Evolutionary conservation across 108 stramenopile genomes (phyloP).

Genomic region (Skeletonema grethae): DNA sequence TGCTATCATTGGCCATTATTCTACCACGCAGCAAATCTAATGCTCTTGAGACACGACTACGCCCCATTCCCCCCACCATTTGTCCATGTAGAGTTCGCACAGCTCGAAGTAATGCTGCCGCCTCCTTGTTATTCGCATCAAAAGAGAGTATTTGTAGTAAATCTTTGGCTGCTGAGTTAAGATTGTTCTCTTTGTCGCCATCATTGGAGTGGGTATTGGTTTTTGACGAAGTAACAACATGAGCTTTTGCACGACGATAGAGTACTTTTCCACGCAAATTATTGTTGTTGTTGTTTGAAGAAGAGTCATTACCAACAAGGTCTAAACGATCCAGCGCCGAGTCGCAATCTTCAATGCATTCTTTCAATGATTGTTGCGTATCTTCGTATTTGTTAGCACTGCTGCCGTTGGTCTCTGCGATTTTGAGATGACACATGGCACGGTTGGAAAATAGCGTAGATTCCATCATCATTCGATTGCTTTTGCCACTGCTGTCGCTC

Average conservation of each 20-base stretch:
- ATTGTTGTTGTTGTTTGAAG: constrained; percentile 21
- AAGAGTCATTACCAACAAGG: constrained; percentile 2
- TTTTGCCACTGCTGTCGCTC: neutral
- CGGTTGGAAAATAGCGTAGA: constrained; percentile 74
- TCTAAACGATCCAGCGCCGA: constrained; percentile 55
- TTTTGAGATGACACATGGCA: constrained; percentile 75
- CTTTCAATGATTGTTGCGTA: constrained; percentile 30
- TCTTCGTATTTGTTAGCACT: neutral
- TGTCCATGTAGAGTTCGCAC: constrained; percentile 61
- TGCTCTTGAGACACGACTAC: constrained; percentile 40
- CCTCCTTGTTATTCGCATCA: constrained; percentile 73
- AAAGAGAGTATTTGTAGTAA: constrained; percentile 61
- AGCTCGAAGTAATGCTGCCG: constrained; percentile 55
- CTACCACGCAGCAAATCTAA: constrained; percentile 34
- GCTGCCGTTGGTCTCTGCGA: neutral
- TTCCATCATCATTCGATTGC: constrained; percentile 8
- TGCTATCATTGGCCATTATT: neutral
- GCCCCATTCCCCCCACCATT: constrained; percentile 35
- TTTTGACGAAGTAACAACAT: constrained; percentile 34
- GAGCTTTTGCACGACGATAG: constrained; percentile 82
- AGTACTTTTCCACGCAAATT: constrained; percentile 64
- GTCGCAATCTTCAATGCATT: constrained; percentile 75
- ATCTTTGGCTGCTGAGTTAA: constrained; percentile 78
- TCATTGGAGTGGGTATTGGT: constrained; percentile 16
- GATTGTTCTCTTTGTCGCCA: constrained; percentile 27